phyloP scores from a whole-genome alignment of 805 yeast genomes.

The Starmerella lactis-condensi region DNA sequence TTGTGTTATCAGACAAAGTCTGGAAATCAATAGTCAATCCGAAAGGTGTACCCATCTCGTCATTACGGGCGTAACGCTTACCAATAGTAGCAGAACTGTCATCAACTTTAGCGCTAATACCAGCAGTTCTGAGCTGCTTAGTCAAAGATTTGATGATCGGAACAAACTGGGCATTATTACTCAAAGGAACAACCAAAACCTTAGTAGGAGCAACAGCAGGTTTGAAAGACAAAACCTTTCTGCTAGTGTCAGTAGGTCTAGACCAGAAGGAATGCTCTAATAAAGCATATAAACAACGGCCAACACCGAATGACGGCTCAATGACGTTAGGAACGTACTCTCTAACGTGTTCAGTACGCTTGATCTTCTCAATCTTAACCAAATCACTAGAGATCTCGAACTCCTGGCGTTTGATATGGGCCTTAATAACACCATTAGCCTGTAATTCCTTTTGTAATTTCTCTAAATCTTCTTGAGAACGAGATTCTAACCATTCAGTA shows the following conservation, averaged over 20 bases:
- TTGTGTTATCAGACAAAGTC: slow-evolving; percentile 66
- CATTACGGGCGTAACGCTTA: slow-evolving; percentile 94
- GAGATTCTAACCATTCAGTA: slow-evolving; percentile 53
- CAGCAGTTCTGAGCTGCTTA: slow-evolving; percentile 50
- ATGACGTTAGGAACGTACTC: slow-evolving; percentile 94
- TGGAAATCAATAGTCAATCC: slow-evolving; percentile 96
- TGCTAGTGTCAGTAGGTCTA: slow-evolving; percentile 74
- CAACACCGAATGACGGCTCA: slow-evolving; percentile 98
- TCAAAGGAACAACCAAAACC: slow-evolving; percentile 85
- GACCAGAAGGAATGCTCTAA: slow-evolving; percentile 93
- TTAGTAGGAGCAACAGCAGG: slow-evolving; percentile 96
- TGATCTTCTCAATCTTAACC: slow-evolving; percentile 57
- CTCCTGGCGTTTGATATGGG: slow-evolving; percentile 47
- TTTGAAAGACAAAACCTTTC: slow-evolving; percentile 80
- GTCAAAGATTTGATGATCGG: slow-evolving; percentile 60
- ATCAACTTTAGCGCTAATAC: slow-evolving; percentile 87
- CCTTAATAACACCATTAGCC: slow-evolving; percentile 42
- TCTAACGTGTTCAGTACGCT: slow-evolving; percentile 74
- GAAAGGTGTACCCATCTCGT: slow-evolving; percentile 96
- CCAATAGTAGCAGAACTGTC: slow-evolving; percentile 96
- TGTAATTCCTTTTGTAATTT: slow-evolving; percentile 51
- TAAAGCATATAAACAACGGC: slow-evolving; percentile 82
- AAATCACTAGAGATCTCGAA: slow-evolving; percentile 59
- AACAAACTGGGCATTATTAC: slow-evolving; percentile 59
- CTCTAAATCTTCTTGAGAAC: slow-evolving; percentile 75